These are phyloP conservation scores for Mycotypha africana DNA, from an alignment of 371 early-diverging fungal genomes.

Conservation along the genomic window DNA sequence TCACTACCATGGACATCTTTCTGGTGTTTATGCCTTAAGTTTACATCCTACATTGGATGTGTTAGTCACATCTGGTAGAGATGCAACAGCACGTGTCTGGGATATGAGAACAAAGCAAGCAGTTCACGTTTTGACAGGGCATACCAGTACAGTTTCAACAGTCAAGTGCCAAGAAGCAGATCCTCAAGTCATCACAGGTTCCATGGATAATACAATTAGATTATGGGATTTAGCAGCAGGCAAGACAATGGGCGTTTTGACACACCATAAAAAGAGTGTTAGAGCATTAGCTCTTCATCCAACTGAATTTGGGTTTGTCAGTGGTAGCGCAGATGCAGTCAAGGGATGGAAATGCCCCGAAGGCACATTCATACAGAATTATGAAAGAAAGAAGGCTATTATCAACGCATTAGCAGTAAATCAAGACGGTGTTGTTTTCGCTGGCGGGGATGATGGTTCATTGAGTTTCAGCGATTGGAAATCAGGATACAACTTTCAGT, in stretches of 20 bases:
- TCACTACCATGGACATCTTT: slow-evolving; percentile 96
- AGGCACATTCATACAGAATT: slow-evolving; percentile 92
- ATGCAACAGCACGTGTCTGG: slow-evolving; percentile 94
- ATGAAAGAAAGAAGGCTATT: slow-evolving; percentile 83
- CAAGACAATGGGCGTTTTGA: slow-evolving; percentile 88
- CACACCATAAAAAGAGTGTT: slow-evolving; percentile 97
- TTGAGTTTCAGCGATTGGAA: slow-evolving; percentile 97
- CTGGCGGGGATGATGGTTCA: slow-evolving; percentile 94
- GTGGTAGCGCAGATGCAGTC: slow-evolving; percentile 88
- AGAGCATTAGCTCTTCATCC: slow-evolving; percentile 90
- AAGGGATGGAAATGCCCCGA: slow-evolving; percentile 96
- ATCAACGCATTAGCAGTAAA: slow-evolving; percentile 88
- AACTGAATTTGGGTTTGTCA: slow-evolving; percentile 90
- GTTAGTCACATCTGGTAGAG: slow-evolving; percentile 92
- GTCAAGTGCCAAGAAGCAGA: slow-evolving; percentile 92
- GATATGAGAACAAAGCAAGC: slow-evolving; percentile 96
- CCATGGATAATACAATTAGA: slow-evolving; percentile 89
- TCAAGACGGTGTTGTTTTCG: slow-evolving; percentile 88
- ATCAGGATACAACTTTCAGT: slow-evolving; percentile 92
- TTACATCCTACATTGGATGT: slow-evolving; percentile 94
- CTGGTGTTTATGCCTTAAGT: slow-evolving; percentile 86
- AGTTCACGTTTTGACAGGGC: slow-evolving; percentile 89
- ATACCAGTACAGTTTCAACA: slow-evolving; percentile 78
- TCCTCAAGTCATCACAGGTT: slow-evolving; percentile 92
- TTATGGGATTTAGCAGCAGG: slow-evolving; percentile 97